Conservation (phyloP, 805 yeast genomes). For the Grigorovia yakushimaensis region DNA sequence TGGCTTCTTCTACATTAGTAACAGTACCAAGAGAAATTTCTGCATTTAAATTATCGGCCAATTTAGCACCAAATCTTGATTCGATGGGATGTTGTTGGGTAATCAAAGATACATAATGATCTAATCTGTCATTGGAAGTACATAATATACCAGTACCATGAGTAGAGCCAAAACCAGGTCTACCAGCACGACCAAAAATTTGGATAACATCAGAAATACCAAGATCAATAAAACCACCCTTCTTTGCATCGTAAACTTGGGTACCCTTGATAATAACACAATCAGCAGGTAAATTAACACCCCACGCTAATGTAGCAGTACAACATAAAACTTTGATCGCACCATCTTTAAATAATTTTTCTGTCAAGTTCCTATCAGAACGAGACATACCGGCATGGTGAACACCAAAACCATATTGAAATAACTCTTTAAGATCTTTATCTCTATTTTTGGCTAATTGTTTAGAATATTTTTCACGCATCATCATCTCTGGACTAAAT, state of each 20-base stretch:
- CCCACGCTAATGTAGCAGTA: constrained; percentile 99
- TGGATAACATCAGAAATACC: constrained; percentile 96
- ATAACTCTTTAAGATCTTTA: constrained; percentile 72
- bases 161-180: constrained; percentile 84
- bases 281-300: constrained; percentile 97
- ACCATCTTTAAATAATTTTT: constrained; percentile 76
- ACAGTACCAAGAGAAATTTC: constrained; percentile 94
- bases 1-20: constrained; percentile 87
- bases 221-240: constrained; percentile 87
- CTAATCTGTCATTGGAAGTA: constrained; percentile 71
- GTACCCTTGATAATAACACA: constrained; percentile 96
- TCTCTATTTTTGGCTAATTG: constrained; percentile 67
- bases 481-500: constrained; percentile 26
- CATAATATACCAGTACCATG: constrained; percentile 88
- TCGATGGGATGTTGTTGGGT: constrained; percentile 97
- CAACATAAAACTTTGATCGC: constrained; percentile 84
- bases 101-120: constrained; percentile 78
- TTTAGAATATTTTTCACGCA: constrained; percentile 35
- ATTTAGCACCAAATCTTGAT: constrained; percentile 62
- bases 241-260: constrained; percentile 86
- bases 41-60: constrained; percentile 90
- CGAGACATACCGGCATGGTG: constrained; percentile 98
- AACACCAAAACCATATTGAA: constrained; percentile 74
- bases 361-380: constrained; percentile 81
- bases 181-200: constrained; percentile 98